phyloP scores from a whole-genome alignment of 1,284 basidiomycete genomes.

The Moesziomyces sp. region DNA sequence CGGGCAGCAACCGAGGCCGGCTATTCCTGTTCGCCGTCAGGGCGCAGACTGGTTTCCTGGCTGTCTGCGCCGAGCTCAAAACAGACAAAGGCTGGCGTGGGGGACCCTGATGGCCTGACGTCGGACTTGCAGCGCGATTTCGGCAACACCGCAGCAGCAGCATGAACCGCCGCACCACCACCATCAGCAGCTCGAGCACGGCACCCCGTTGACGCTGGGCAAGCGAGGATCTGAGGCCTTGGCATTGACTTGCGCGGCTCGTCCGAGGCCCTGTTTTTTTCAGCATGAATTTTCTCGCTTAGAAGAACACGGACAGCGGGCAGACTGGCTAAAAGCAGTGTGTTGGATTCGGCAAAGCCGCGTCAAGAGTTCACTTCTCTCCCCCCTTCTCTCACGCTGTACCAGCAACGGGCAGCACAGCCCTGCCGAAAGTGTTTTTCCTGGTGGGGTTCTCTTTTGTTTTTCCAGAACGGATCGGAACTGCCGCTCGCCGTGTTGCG shows the following conservation, averaged over 20 bases:
- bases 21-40: not conserved
- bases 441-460: too few relatives aligned
- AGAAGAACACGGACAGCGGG: not conserved
- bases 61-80: not conserved
- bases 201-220: too few relatives aligned
- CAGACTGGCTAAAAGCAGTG: not conserved
- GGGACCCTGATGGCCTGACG: constrained; percentile 25
- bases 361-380: not conserved
- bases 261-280: not conserved
- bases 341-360: not conserved
- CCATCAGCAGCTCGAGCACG: too few relatives aligned
- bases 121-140: constrained; percentile 22
- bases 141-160: too few relatives aligned
- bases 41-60: too few relatives aligned
- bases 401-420: not conserved
- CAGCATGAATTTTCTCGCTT: constrained; percentile 17
- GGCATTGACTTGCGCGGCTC: not conserved
- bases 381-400: not conserved
- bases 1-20: too few relatives aligned
- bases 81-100: not conserved
- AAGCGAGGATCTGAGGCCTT: not conserved
- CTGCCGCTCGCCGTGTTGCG: not conserved
- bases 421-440: too few relatives aligned
- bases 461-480: not conserved
- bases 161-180: too few relatives aligned